Conservation (phyloP, 2,329 filamentous ascomycete species). For the Thielaviopsis cerberus region DNA sequence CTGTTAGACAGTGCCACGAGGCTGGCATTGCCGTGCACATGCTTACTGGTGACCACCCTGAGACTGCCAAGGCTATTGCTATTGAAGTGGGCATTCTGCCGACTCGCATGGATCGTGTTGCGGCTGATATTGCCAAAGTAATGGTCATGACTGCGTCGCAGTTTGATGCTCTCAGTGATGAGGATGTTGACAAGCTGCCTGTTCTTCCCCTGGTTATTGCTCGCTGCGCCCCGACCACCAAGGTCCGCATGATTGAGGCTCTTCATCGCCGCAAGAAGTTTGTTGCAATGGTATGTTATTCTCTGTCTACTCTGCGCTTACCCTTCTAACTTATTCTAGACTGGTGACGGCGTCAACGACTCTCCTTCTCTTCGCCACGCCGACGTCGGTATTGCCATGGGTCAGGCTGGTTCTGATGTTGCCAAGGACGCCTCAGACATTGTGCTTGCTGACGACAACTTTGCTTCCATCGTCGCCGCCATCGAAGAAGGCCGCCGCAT, state of each 20-base stretch:
- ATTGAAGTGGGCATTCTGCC: conserved; percentile 42
- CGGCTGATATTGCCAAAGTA: conserved; percentile 32
- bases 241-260: conserved; percentile 57
- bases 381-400: conserved; percentile 56
- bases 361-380: conserved; percentile 50
- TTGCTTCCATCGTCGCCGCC: conserved; percentile 51
- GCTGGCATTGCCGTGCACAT: conserved; percentile 50
- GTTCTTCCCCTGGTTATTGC: conserved; percentile 50
- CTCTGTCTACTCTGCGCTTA: no score
- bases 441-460: conserved; percentile 55
- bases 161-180: conserved; percentile 46
- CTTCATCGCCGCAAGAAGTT: conserved; percentile 47
- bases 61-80: conserved; percentile 44
- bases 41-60: conserved; percentile 48
- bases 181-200: conserved; percentile 44
- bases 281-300: conserved; percentile 55
- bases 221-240: conserved; percentile 50
- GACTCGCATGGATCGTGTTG: conserved; percentile 27
- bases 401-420: conserved; percentile 44
- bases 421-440: conserved; percentile 48
- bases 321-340: no score
- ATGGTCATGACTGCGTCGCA: no score
- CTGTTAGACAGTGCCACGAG: conserved; percentile 39
- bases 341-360: conserved; percentile 58
- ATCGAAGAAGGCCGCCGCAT: conserved; percentile 54